Conservation (phyloP, 805 yeast species). For the Candida pseudofarinosa region DNA sequence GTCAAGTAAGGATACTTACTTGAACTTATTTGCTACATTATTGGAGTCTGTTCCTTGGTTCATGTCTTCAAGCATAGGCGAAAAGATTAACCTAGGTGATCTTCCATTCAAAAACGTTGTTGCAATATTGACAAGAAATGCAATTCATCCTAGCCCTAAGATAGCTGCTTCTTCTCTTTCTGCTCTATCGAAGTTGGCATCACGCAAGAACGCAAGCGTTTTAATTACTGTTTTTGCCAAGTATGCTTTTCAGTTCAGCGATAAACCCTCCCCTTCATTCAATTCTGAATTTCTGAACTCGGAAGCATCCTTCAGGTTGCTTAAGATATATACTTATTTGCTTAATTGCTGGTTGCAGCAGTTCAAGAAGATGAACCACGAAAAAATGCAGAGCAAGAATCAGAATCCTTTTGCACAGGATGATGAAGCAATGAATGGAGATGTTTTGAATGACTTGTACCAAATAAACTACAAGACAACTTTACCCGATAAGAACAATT, state of each 20-base stretch:
- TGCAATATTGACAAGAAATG: constrained; percentile 73
- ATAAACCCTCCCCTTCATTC: constrained; percentile 54
- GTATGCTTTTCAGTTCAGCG: constrained; percentile 75
- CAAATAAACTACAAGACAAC: constrained; percentile 44
- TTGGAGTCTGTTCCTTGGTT: constrained; percentile 73
- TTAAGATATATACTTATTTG: constrained; percentile 73
- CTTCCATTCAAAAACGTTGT: constrained; percentile 61
- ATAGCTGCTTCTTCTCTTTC: constrained; percentile 61
- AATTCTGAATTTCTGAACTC: constrained; percentile 59
- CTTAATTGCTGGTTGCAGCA: constrained; percentile 79
- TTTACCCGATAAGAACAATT: constrained; percentile 11
- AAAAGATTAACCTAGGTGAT: constrained; percentile 34
- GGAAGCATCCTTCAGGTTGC: constrained; percentile 51
- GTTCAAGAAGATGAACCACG: constrained; percentile 34
- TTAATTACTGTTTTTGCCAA: constrained; percentile 74
- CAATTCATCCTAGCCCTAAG: constrained; percentile 61
- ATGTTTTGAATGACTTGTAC: constrained; percentile 38
- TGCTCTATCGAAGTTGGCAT: constrained; percentile 63
- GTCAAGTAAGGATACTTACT: constrained; percentile 34
- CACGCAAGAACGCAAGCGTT: constrained; percentile 63
- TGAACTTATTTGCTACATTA: constrained; percentile 64
- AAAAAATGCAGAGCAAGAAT: constrained; percentile 14
- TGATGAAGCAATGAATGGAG: constrained; percentile 34
- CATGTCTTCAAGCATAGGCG: constrained; percentile 26
- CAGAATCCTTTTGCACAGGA: constrained; percentile 26